Base-by-base conservation (phyloP, 176 grass and related monocot species). In the Metroxylon sagu region DNA sequence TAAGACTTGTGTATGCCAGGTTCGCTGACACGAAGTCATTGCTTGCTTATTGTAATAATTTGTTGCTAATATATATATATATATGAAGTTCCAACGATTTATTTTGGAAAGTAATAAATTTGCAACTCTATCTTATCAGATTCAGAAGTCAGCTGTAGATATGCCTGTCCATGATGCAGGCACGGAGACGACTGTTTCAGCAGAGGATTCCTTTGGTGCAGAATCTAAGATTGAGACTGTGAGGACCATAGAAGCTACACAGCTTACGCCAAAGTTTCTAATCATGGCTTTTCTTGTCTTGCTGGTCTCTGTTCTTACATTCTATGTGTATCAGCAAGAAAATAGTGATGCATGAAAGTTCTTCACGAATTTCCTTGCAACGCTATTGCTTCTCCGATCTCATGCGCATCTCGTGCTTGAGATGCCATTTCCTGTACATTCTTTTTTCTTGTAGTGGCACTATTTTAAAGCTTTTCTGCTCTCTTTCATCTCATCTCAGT, bases 221-320 rank as follows among this genome's bases (percentile, higher is more conserved):
- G 74, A 90, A 48, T 71, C 66, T 25, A 81, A 10, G 4, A 43
- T 73, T 2, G 82, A 76, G 56, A 39, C 72, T 4, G 69, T 85
- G 50, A 74, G 78, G 48, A 77, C 69, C 49, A 73, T 97, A 25
- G 62, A 72, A 27, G 72, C 87, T 16, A 54, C 60, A 25, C 71
- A 79, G 16, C 65, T 76, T 16, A 76, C 29, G 66, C 58, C 81
- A 76, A 97, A 85, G 59, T 88, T 67, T 57, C 25, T 82, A 35
- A 69, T 56, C 4, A 3, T 70, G 54, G 73, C 76, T 49, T 14
- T 88, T 39, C 18, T 91, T 12, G 70, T 77, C 14, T 19, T 82
- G 60, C 39, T 83, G 26, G 53, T 68, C 5, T 71, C 84, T 26
- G 61, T 49, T 39, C 17, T 74, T 5, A 26, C 65, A 8, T 86